phyloP scores from a whole-genome alignment of 352 stramenopile species.

The Globisporangium lucens region DNA sequence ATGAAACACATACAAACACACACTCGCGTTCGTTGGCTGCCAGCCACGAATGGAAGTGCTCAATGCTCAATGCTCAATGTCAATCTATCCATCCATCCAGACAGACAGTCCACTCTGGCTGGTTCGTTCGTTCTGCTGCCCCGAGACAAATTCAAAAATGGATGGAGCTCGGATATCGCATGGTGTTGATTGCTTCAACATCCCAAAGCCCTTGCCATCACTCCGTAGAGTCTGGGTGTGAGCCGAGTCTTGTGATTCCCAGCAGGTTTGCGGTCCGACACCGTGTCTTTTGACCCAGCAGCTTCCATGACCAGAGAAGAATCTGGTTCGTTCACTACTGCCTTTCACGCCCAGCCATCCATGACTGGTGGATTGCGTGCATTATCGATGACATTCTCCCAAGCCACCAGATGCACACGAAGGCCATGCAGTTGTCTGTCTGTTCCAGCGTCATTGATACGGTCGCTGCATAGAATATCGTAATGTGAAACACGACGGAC shows the following conservation, averaged over 20 bases:
- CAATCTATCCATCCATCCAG: neutral
- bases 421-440: neutral
- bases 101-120: neutral
- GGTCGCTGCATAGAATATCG: neutral
- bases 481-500: neutral
- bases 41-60: neutral
- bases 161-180: too few relatives aligned
- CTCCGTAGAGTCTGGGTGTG: neutral
- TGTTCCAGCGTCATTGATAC: conserved; percentile 4
- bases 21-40: neutral
- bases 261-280: neutral
- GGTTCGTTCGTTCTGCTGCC: neutral
- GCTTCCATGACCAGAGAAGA: neutral
- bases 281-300: neutral
- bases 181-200: neutral
- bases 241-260: neutral
- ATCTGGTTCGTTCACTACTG: neutral
- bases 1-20: neutral
- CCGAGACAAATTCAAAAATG: neutral
- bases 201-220: neutral
- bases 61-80: neutral
- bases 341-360: neutral
- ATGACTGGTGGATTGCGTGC: neutral
- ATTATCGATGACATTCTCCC: neutral
- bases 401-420: neutral